These are phyloP conservation scores for Debaryomycetaceae sp. DNA, from an alignment of 1,139 yeast species.

Conservation along the genomic window DNA sequence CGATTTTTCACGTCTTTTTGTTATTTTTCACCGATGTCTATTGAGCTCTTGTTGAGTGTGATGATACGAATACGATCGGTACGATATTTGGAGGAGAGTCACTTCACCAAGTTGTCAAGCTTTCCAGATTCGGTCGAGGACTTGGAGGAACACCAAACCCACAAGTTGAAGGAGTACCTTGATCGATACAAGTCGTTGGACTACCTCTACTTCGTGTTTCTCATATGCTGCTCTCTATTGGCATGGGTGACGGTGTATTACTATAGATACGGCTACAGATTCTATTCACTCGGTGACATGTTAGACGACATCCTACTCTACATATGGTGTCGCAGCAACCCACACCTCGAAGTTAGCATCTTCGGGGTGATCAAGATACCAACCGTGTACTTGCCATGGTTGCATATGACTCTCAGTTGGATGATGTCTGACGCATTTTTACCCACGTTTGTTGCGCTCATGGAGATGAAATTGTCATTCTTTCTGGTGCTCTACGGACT, in stretches of 20 bases:
- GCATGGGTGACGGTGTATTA: slow-evolving; percentile 14
- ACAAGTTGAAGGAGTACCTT: slow-evolving; percentile 11
- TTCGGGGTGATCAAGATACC: slow-evolving; percentile 25
- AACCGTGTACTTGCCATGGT: slow-evolving; percentile 25
- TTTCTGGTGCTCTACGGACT: slow-evolving; percentile 7
- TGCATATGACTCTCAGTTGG: slow-evolving; percentile 17
- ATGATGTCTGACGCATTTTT: slow-evolving; percentile 10
- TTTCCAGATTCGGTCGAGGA: slow-evolving; percentile 15
- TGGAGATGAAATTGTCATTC: slow-evolving; percentile 7
- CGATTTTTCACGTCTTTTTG: slow-evolving; percentile 34
- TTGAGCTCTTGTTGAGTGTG: slow-evolving; percentile 17
- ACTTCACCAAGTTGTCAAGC: slow-evolving; percentile 9
- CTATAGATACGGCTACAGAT: slow-evolving; percentile 11
- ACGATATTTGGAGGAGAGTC: slow-evolving; percentile 19
- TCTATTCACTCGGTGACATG: slow-evolving; percentile 19
- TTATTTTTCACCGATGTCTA: slow-evolving; percentile 26
- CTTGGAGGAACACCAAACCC: slow-evolving; percentile 16
- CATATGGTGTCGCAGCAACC: slow-evolving; percentile 27
- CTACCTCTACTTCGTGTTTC: slow-evolving; percentile 26
- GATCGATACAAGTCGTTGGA: slow-evolving; percentile 23
- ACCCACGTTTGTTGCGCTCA: slow-evolving; percentile 5
- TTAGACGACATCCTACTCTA: slow-evolving; percentile 26
- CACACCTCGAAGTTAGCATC: slow-evolving; percentile 20
- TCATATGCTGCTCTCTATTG: slow-evolving; percentile 24
- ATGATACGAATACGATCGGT: slow-evolving; percentile 16